Percentiles rank a stretch among this genome's conserved stretches.
Conservation (phyloP, 441 rosid genomes). For the Pelargonium australe region DNA sequence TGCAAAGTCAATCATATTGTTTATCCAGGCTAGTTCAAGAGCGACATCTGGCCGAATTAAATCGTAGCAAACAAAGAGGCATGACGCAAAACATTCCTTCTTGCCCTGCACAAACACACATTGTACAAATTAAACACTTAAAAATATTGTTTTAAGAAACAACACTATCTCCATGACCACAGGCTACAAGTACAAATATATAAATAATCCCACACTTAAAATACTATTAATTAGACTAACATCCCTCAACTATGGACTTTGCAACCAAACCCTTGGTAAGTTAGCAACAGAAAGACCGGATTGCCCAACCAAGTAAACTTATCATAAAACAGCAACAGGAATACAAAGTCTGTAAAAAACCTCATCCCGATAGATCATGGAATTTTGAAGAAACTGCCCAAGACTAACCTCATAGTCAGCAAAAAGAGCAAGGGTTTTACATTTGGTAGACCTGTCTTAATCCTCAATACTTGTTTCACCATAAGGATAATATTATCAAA, state of each 20-base stretch:
- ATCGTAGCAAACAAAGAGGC: conserved; percentile 95
- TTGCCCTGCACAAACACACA: conserved; percentile 53
- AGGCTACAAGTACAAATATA: too few relatives aligned
- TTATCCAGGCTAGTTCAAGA: conserved; percentile 92
- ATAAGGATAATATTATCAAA: neutral
- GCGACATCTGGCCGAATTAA: conserved; percentile 79
- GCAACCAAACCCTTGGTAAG: too few relatives aligned
- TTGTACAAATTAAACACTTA: conserved; percentile 17
- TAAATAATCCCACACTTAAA: neutral
- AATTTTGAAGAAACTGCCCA: neutral
- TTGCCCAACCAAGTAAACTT: neutral
- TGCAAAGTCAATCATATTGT: conserved; percentile 89
- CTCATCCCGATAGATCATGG: neutral
- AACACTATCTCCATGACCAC: neutral
- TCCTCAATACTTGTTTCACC: neutral
- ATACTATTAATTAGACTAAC: neutral
- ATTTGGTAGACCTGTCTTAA: neutral
- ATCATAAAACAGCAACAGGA: too few relatives aligned
- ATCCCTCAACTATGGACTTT: too few relatives aligned
- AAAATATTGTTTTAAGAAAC: too few relatives aligned
- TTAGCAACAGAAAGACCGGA: neutral
- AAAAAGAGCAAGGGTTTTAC: neutral
- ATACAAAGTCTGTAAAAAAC: too few relatives aligned
- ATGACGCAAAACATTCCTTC: conserved; percentile 94
- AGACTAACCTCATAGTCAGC: neutral